Conservation (phyloP, 169 alveolate species). For the Babesia sp. region DNA sequence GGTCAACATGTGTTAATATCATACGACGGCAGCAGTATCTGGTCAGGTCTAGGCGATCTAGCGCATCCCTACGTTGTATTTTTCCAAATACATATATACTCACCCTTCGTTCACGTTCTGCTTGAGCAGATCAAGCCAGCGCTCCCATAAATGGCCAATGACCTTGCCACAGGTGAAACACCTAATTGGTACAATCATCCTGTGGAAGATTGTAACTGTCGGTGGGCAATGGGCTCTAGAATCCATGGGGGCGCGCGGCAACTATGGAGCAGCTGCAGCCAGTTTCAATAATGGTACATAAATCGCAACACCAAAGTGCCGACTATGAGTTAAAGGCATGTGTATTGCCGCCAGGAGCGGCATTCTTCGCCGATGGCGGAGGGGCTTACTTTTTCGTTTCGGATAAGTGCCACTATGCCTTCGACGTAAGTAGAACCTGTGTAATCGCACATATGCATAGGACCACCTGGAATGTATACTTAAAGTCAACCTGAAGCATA, state of each 20-base stretch:
- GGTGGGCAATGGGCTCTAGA: background rate
- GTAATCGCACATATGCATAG: background rate
- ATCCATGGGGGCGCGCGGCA: conserved; percentile 48
- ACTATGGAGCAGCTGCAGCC: background rate
- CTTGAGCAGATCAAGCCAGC: conserved; percentile 88
- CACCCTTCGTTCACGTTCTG: conserved; percentile 89
- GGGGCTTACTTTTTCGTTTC: conserved; percentile 29
- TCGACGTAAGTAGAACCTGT: background rate
- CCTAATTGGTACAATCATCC: conserved; percentile 98
- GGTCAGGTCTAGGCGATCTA: conserved; percentile 90
- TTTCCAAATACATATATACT: background rate
- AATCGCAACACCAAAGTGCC: conserved; percentile 2
- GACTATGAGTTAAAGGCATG: conserved; percentile 14
- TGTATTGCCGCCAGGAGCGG: conserved; percentile 23
- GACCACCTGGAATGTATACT: conserved; percentile 17
- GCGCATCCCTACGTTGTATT: conserved; percentile 82
- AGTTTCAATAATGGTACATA: conserved; percentile 20
- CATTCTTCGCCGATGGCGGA: conserved; percentile 2
- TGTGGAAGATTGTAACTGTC: conserved; percentile 7
- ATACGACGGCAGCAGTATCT: conserved; percentile 91
- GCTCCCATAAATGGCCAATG: conserved; percentile 97
- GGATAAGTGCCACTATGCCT: conserved; percentile 16
- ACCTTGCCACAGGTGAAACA: conserved; percentile 99
- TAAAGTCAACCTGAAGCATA: background rate
- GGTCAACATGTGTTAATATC: conserved; percentile 98